A percentile compares a stretch with the other conserved stretches of the same genome.
Conservation (phyloP, 2,329 filamentous ascomycete species). For the Xylaria sp. region DNA sequence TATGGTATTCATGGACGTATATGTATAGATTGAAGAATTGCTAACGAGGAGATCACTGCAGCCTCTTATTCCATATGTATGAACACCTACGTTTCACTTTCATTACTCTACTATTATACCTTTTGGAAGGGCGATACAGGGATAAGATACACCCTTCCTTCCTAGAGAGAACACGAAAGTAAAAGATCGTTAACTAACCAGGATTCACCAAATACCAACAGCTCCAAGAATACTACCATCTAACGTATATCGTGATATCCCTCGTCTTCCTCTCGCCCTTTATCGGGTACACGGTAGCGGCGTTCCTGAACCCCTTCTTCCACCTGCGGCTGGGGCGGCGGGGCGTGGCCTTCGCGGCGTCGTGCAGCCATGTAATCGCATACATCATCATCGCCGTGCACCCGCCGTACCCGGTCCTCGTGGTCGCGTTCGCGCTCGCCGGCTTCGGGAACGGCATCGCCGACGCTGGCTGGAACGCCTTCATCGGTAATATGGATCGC, state of each 20-base stretch:
- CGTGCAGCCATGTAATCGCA: conserved; percentile 69
- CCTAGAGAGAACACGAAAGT: background rate
- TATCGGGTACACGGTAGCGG: conserved; percentile 58
- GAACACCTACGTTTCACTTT: conserved; percentile 33
- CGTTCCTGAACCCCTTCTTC: conserved; percentile 57
- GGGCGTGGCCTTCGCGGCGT: conserved; percentile 72
- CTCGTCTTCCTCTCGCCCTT: conserved; percentile 61
- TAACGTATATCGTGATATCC: conserved; percentile 61
- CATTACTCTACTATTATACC: background rate
- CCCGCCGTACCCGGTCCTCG: conserved; percentile 74
- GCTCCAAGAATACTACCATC: conserved; percentile 59
- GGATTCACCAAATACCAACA: conserved; percentile 38
- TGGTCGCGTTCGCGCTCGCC: conserved; percentile 72
- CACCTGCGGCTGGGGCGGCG: conserved; percentile 67
- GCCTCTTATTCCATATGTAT: conserved; percentile 64
- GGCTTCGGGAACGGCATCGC: conserved; percentile 77
- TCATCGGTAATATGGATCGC: conserved; percentile 72
- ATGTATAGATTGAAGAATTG: conserved; percentile 19
- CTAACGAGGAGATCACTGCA: conserved; percentile 40
- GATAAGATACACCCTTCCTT: background rate
- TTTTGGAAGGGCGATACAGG: background rate
- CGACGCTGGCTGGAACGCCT: conserved; percentile 67
- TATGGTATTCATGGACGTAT: conserved; percentile 21
- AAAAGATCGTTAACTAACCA: conserved; percentile 6
- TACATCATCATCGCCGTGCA: conserved; percentile 73